These are phyloP conservation scores for Trichomonascaceae sp. DNA, from an alignment of 1,139 yeast species.

Conservation along the genomic window DNA sequence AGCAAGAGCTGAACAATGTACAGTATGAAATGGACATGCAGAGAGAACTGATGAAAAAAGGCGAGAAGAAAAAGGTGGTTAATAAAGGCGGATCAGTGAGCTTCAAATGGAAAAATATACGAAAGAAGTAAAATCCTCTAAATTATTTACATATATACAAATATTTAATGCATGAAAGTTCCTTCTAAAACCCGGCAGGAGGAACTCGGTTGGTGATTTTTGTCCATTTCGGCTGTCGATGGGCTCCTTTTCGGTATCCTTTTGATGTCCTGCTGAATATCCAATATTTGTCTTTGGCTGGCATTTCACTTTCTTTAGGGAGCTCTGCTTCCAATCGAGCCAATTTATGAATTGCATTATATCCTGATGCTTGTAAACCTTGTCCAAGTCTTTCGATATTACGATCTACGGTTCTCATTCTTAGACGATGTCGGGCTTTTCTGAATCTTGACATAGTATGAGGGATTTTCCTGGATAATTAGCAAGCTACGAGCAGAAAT, in stretches of 20 bases:
- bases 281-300: constrained; percentile 76
- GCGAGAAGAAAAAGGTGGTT: constrained; percentile 70
- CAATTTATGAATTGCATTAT: constrained; percentile 44
- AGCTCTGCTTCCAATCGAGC: constrained; percentile 49
- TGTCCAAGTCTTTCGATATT: constrained; percentile 65
- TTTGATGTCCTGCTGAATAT: constrained; percentile 69
- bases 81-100: constrained; percentile 58
- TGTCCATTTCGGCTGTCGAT: constrained; percentile 76
- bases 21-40: constrained; percentile 70
- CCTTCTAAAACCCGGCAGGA: constrained; percentile 61
- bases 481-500: background rate
- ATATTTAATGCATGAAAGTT: constrained; percentile 1
- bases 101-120: constrained; percentile 83
- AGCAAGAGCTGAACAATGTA: constrained; percentile 57
- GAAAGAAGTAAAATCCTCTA: constrained; percentile 52
- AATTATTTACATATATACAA: constrained; percentile 1
- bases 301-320: constrained; percentile 81
- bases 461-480: constrained; percentile 46
- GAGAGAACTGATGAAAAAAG: constrained; percentile 84
- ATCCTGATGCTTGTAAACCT: constrained; percentile 48
- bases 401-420: constrained; percentile 75
- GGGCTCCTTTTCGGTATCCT: constrained; percentile 84
- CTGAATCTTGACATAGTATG: constrained; percentile 76
- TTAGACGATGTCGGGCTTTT: constrained; percentile 73
- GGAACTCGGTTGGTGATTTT: constrained; percentile 72